These are phyloP conservation scores for Rosa multiflora DNA, from an alignment of 306 rosid species.

Conservation along the genomic window DNA sequence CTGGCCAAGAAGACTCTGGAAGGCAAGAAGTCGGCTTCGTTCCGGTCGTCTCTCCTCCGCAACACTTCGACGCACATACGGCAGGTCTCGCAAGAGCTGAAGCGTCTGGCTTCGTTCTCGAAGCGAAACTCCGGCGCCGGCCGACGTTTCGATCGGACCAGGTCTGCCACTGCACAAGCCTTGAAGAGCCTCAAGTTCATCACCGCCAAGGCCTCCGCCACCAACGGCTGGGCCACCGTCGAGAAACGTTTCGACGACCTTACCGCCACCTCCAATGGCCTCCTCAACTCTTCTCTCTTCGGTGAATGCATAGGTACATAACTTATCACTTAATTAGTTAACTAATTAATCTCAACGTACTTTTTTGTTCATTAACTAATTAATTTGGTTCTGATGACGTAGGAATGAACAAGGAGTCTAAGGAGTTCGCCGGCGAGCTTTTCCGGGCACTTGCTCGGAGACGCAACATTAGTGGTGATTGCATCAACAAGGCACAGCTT, in stretches of 20 bases:
- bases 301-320: slow-evolving; percentile 58
- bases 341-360: not conserved
- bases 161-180: slow-evolving; percentile 53
- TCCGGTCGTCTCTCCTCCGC: slow-evolving; percentile 35
- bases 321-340: not conserved
- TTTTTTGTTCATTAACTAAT: not conserved
- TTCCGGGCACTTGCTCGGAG: slow-evolving; percentile 53
- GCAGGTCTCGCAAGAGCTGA: slow-evolving; percentile 61
- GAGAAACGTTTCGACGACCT: slow-evolving; percentile 48
- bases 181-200: slow-evolving; percentile 55
- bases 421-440: slow-evolving; percentile 60
- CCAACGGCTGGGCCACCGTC: slow-evolving; percentile 42
- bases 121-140: slow-evolving; percentile 27
- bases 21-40: slow-evolving; percentile 41
- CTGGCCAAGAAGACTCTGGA: slow-evolving; percentile 42
- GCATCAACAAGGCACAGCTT: slow-evolving; percentile 43
- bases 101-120: slow-evolving; percentile 42
- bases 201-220: slow-evolving; percentile 29
- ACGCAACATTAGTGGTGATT: slow-evolving; percentile 38
- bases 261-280: slow-evolving; percentile 42
- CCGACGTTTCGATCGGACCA: slow-evolving; percentile 43
- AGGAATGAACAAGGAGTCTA: slow-evolving; percentile 64
- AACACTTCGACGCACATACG: slow-evolving; percentile 36
- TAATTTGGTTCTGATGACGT: not conserved
- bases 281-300: slow-evolving; percentile 46